Percentiles rank a stretch among this genome's conserved stretches.
These are phyloP conservation scores for Lecanicillium sp. DNA, from an alignment of 2,329 filamentous ascomycete genomes.

Conservation along the genomic window DNA sequence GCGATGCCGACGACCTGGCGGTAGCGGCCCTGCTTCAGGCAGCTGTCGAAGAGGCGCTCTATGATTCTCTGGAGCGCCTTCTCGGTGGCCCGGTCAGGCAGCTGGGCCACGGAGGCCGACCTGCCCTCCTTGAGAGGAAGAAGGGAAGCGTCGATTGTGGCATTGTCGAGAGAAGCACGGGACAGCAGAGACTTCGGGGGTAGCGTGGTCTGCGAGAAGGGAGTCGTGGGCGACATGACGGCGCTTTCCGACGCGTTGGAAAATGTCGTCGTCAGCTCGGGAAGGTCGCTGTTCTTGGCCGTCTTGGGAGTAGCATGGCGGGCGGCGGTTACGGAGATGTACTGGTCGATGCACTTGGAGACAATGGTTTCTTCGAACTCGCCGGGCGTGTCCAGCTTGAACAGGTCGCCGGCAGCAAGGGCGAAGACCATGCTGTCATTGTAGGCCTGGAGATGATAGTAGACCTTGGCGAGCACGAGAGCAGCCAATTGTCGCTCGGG, in stretches of 20 bases:
- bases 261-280: constrained; percentile 77
- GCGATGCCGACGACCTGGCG: constrained; percentile 95
- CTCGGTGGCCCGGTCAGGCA: constrained; percentile 64
- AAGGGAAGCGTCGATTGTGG: constrained; percentile 53
- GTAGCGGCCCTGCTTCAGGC: constrained; percentile 79
- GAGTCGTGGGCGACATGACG: constrained; percentile 81
- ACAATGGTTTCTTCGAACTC: constrained; percentile 99
- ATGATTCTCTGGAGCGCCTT: constrained; percentile 77
- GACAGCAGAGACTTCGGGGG: constrained; percentile 95
- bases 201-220: constrained; percentile 88
- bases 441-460: constrained; percentile 98
- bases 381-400: constrained; percentile 82
- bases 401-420: constrained; percentile 86
- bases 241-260: constrained; percentile 61
- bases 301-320: constrained; percentile 41
- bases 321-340: constrained; percentile 68
- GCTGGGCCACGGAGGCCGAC: constrained; percentile 58
- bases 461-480: constrained; percentile 92
- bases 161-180: constrained; percentile 63
- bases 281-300: constrained; percentile 43
- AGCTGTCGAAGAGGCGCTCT: constrained; percentile 84
- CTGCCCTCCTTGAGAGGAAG: constrained; percentile 49
- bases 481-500: constrained; percentile 91
- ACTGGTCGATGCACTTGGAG: constrained; percentile 96
- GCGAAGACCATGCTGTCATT: constrained; percentile 99